phyloP scores from a whole-genome alignment of 108 stramenopile genomes.

The Cyclostephanos tholiformis region DNA sequence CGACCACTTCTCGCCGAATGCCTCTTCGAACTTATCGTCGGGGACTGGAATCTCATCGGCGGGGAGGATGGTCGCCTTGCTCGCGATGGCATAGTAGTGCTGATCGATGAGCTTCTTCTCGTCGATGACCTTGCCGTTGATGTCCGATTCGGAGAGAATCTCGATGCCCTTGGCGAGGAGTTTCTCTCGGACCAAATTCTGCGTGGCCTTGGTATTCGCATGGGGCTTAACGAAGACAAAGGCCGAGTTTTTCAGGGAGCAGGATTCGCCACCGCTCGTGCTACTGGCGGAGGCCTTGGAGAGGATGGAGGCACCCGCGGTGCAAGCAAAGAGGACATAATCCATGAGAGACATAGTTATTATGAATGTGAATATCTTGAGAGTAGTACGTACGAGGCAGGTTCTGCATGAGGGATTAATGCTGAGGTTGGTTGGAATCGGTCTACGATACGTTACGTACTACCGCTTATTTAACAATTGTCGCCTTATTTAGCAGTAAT shows the following conservation, averaged over 20 bases:
- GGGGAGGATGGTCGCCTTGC: slow-evolving; percentile 88
- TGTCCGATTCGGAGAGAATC: slow-evolving; percentile 76
- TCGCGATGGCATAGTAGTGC: slow-evolving; percentile 95
- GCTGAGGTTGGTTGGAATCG: too few relatives aligned
- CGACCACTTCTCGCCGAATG: slow-evolving; percentile 88
- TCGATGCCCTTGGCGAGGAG: slow-evolving; percentile 63
- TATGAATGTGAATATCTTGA: too few relatives aligned
- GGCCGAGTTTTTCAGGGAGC: slow-evolving; percentile 73
- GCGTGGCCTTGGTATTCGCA: slow-evolving; percentile 83
- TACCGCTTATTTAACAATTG: too few relatives aligned
- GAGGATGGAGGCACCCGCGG: slow-evolving; percentile 45
- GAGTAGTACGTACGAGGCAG: too few relatives aligned
- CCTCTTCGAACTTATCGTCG: slow-evolving; percentile 73
- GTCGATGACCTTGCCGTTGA: slow-evolving; percentile 83
- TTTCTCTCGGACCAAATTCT: slow-evolving; percentile 70
- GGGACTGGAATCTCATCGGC: slow-evolving; percentile 90
- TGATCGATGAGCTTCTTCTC: slow-evolving; percentile 90
- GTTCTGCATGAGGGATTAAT: too few relatives aligned
- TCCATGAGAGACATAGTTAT: slow-evolving; percentile 31
- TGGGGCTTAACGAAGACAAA: slow-evolving; percentile 97
- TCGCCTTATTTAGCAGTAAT: too few relatives aligned
- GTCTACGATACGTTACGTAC: too few relatives aligned
- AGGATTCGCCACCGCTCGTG: slow-evolving; percentile 16
- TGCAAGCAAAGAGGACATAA: slow-evolving; percentile 46
- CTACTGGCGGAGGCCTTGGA: slow-evolving; percentile 11